Base-by-base conservation (phyloP, 116 monocot genomes). In the Phalaenopsis hybrid region DNA sequence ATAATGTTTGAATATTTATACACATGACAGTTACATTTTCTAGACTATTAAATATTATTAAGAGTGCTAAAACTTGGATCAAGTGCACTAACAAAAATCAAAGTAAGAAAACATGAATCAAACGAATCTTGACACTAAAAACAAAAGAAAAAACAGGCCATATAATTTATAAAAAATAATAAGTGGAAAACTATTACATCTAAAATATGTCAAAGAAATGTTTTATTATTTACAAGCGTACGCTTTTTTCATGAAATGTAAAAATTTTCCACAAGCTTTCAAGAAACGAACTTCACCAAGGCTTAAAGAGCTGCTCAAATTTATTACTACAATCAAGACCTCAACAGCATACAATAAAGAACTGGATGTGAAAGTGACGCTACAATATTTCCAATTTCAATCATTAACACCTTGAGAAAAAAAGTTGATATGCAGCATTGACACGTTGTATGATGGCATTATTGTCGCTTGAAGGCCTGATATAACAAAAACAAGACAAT, bases 381-480 rank as follows among this genome's bases (percentile, higher is more conserved):
- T 20, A 1, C 25, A 65, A 21, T 65, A 65, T 6, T 25, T 65
- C 65, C 28, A 25, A 28, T 7, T 65, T 65, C 25, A 7, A n/a
- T 63, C 18, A 65, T 65, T 0, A 21, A 25, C 5, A 5, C n/a
- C 20, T 63, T 63, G 21, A 21, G 63, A 20, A 11, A 63, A 21
- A 63, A 21, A n/a, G 63, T 34, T 15, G 73, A 73, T 73, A 5
- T 13, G 73, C 73, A 37, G 41, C 73, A 37, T 44, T 37, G 5
- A 41, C 11, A 37, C 16, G 0, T 75, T n/a, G 20, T 44, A 46
- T 75, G 31, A 48, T 55, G 15, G 1, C 23, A 21, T 83, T 20
- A 80, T 21, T 80, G 83, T 77, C 80, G 81, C 21, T 76, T 83
- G 80, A 86, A 86, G 44, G 86, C 16, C 86, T 86, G 83, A 51